These are phyloP conservation scores for Trametes versicolor DNA, from an alignment of 1,284 basidiomycete genomes.

Conservation along the genomic window DNA sequence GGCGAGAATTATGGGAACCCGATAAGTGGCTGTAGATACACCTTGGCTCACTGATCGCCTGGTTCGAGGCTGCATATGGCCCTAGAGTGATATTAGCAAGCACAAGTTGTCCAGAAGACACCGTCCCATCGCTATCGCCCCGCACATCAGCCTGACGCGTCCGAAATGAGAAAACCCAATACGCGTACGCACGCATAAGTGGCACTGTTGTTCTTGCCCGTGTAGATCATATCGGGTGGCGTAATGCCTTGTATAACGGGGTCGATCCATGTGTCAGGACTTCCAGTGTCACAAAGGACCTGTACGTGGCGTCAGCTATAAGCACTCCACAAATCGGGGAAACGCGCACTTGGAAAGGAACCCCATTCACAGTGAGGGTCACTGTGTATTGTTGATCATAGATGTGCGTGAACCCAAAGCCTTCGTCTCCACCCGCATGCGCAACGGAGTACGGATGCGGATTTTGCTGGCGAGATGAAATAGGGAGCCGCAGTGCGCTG, in stretches of 20 bases:
- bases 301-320: neutral
- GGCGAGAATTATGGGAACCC: neutral
- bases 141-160: neutral
- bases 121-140: constrained; percentile 22
- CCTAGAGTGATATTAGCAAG: constrained; percentile 34
- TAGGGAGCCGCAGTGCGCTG: neutral
- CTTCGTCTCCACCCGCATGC: neutral
- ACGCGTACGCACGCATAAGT: neutral
- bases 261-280: constrained; percentile 36
- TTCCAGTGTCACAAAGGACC: constrained; percentile 19
- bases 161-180: neutral
- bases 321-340: neutral
- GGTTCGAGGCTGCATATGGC: constrained; percentile 32
- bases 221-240: constrained; percentile 16
- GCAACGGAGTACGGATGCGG: neutral
- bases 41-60: constrained; percentile 36
- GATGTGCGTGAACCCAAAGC: neutral
- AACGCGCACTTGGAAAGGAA: constrained; percentile 26
- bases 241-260: constrained; percentile 9
- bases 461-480: neutral
- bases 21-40: neutral
- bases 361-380: constrained; percentile 21
- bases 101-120: constrained; percentile 23
- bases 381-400: constrained; percentile 14
- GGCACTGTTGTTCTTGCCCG: constrained; percentile 2